phyloP scores from a whole-genome alignment of 2,329 filamentous ascomycete species.

The Diaporthe batatas region DNA sequence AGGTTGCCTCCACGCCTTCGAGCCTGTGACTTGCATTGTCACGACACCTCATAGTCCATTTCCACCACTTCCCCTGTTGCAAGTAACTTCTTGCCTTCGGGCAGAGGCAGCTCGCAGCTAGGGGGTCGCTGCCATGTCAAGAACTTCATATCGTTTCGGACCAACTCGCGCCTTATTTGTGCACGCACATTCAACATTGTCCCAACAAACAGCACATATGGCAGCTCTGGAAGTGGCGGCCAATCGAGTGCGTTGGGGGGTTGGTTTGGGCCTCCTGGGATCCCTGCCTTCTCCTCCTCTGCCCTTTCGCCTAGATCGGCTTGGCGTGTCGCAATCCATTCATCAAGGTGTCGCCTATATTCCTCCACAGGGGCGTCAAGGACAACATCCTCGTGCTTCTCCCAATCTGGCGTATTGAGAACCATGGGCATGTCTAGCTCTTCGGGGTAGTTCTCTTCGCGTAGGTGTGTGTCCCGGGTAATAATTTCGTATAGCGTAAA shows the following conservation, averaged over 20 bases:
- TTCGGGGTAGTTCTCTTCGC: constrained; percentile 45
- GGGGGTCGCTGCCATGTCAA: not conserved
- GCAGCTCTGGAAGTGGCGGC: not conserved
- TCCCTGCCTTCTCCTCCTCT: not conserved
- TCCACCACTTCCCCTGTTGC: not conserved
- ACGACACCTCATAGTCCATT: not conserved
- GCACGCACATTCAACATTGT: not conserved
- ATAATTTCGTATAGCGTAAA: constrained; percentile 49
- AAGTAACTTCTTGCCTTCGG: constrained; percentile 1
- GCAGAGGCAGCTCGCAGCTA: not conserved
- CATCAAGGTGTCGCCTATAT: constrained; percentile 44
- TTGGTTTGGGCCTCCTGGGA: not conserved
- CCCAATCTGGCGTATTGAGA: constrained; percentile 45
- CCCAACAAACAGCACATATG: not conserved
- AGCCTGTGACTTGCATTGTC: not conserved
- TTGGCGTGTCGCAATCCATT: not conserved
- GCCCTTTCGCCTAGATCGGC: not conserved
- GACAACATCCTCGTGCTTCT: constrained; percentile 49
- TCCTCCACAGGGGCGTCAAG: constrained; percentile 50
- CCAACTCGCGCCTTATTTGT: not conserved
- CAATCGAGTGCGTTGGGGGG: not conserved
- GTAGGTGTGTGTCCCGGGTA: constrained; percentile 38
- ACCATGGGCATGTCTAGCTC: constrained; percentile 44
- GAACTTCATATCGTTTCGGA: not conserved
- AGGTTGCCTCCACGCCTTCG: not conserved